These are phyloP conservation scores for Protostelium mycophagum DNA, from an alignment of 78 protist genomes.

Conservation along the genomic window DNA sequence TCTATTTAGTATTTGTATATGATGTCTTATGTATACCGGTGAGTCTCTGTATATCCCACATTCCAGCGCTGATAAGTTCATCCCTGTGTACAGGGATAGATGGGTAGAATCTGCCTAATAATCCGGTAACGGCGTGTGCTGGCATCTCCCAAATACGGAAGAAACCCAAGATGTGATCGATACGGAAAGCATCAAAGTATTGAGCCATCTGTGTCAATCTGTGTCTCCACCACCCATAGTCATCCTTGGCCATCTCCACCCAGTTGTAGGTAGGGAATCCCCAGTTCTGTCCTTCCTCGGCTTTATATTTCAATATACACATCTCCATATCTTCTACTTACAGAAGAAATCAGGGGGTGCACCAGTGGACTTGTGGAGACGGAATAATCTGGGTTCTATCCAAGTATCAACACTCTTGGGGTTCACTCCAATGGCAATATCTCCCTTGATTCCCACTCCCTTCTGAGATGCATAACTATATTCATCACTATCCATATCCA, in stretches of 20 bases:
- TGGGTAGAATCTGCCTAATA: slow-evolving; percentile 71
- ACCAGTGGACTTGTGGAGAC: slow-evolving; percentile 67
- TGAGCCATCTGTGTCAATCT: slow-evolving; percentile 70
- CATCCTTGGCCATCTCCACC: slow-evolving; percentile 74
- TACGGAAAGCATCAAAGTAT: slow-evolving; percentile 83
- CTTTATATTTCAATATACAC: neutral
- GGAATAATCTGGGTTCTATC: slow-evolving; percentile 58
- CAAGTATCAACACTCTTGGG: slow-evolving; percentile 69
- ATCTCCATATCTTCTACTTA: neutral
- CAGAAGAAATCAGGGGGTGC: slow-evolving; percentile 87
- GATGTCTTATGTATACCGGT: neutral
- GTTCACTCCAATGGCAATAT: slow-evolving; percentile 88
- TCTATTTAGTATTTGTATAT: neutral
- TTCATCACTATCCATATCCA: neutral
- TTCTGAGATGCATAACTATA: slow-evolving; percentile 13
- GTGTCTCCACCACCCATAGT: slow-evolving; percentile 83
- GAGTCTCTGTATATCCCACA: slow-evolving; percentile 64
- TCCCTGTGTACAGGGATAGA: slow-evolving; percentile 47
- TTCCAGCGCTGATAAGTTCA: slow-evolving; percentile 47
- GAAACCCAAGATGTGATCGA: slow-evolving; percentile 90
- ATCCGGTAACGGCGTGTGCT: slow-evolving; percentile 30
- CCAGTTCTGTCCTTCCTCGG: slow-evolving; percentile 89
- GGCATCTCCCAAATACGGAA: slow-evolving; percentile 90
- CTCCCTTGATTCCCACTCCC: slow-evolving; percentile 83
- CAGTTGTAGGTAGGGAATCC: slow-evolving; percentile 92